A percentile compares a stretch with the other conserved stretches of the same genome.
phyloP scores from a whole-genome alignment of 139 green algal species.

The Microglena sp. region DNA sequence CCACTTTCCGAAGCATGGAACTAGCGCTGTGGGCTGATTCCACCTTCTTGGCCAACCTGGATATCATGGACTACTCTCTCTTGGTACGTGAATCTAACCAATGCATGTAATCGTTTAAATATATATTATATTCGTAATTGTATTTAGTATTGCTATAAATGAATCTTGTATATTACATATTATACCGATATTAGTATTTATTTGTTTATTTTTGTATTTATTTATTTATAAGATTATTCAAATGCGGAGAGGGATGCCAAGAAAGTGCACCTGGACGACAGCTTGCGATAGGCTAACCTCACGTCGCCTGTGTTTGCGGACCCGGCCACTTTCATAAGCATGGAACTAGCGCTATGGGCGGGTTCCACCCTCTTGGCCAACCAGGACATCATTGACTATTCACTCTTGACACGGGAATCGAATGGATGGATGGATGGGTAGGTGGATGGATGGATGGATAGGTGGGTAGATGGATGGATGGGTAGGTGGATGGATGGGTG shows the following conservation, averaged over 20 bases:
- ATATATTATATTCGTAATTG: too few species aligned
- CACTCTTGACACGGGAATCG: slow-evolving; percentile 77
- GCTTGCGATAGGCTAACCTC: slow-evolving; percentile 68
- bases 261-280: slow-evolving; percentile 87
- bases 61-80: slow-evolving; percentile 97
- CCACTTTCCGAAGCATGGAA: slow-evolving; percentile 36
- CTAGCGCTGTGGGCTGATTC: slow-evolving; percentile 77
- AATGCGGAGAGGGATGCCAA: too few species aligned
- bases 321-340: slow-evolving; percentile 11
- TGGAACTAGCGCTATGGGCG: slow-evolving; percentile 69
- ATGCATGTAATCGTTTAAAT: too few species aligned
- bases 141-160: too few species aligned
- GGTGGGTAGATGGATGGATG: too few species aligned
- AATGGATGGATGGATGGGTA: too few species aligned
- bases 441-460: too few species aligned
- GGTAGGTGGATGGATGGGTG: too few species aligned
- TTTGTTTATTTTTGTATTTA: too few species aligned
- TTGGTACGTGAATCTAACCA: slow-evolving; percentile 68
- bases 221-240: too few species aligned
- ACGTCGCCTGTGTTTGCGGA: slow-evolving; percentile 57
- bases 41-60: slow-evolving; percentile 69
- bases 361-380: slow-evolving; percentile 79
- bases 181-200: too few species aligned
- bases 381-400: slow-evolving; percentile 96
- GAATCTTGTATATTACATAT: too few species aligned